Base-by-base conservation (phyloP, 352 stramenopile species). In the Phytophthora ramorum region DNA sequence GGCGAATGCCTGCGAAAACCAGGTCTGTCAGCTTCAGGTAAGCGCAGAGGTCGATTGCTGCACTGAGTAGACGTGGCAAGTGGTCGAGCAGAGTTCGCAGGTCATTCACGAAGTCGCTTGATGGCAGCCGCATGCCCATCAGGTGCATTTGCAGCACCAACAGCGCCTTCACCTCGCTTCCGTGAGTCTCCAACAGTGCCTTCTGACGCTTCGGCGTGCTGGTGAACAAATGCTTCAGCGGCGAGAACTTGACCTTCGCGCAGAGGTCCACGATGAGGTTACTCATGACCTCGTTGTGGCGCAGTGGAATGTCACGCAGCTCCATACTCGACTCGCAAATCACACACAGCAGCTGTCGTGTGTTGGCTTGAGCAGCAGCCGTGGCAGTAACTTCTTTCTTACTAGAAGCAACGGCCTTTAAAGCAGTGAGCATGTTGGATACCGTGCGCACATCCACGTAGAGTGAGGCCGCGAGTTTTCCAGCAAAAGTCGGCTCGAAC, bases 51-150 rank as follows among this genome's bases (percentile, higher is more conserved):
- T 98, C 93, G 38, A 98, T 90, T 24, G 93, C 76, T 2, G 97
- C 97, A 43, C 96, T 96, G 5, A 99, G 72, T 28, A 99, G 67
- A 35, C 98, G 93, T 20, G 96, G 88, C 16, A 98, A 59, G 58
- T 99, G 97, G 58, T 99, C 98, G 41, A 99, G 72, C 26, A 99
- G 83, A 52, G 85, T 93, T 17, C 93, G 94, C 20, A 98, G 93
- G 69, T 99, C 98, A 60, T 99, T 99, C 17, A 91, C 84, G 70
- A 99, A 99, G 73, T 99, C 98, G 57, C 88, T 98, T 20, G 99
- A 99, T 2, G 98, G 98, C 66, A 99, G 83, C 14, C 89, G 84
- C 34, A 93, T 74, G 12, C 90, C 87, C 64, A 93, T 84, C 53
- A 99, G 80, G 73, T 98, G 94, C 66, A 98, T 97, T 78, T 99